phyloP scores from a whole-genome alignment of 495 filamentous ascomycete genomes.

The Annulohypoxylon stygium region DNA sequence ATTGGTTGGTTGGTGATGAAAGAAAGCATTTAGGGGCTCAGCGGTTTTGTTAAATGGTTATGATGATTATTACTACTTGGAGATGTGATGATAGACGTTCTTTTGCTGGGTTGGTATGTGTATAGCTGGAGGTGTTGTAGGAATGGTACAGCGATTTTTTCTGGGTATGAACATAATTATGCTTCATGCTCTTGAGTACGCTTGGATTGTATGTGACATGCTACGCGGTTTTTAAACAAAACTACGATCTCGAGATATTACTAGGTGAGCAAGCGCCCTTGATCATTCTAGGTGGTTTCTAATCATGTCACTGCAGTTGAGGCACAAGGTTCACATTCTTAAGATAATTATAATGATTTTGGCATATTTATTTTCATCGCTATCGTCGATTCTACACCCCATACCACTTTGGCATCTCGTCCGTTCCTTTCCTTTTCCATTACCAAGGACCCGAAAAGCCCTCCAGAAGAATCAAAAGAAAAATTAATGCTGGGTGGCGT shows the following conservation, averaged over 20 bases:
- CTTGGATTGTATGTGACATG: background rate
- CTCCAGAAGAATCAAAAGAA: constrained; percentile 1
- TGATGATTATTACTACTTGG: background rate
- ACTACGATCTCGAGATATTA: background rate
- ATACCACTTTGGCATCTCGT: background rate
- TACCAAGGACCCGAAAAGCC: constrained; percentile 10
- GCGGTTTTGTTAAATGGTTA: constrained; percentile 1
- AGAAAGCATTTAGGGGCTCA: background rate
- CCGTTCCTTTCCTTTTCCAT: background rate
- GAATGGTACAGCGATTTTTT: constrained; percentile 7
- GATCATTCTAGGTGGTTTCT: background rate
- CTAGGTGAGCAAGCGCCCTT: background rate
- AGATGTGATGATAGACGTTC: background rate
- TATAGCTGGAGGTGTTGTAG: background rate
- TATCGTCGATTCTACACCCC: background rate
- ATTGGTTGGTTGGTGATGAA: background rate
- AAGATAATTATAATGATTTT: background rate
- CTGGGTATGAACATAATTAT: background rate
- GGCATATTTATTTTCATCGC: constrained; percentile 3
- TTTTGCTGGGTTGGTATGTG: constrained; percentile 3
- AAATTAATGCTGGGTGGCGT: constrained; percentile 29
- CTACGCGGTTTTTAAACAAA: background rate
- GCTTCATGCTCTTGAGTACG: background rate
- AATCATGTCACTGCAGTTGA: background rate
- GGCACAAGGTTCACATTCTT: background rate